Conservation (phyloP, 2,329 filamentous ascomycete species). For the Scedosporium boydii region DNA sequence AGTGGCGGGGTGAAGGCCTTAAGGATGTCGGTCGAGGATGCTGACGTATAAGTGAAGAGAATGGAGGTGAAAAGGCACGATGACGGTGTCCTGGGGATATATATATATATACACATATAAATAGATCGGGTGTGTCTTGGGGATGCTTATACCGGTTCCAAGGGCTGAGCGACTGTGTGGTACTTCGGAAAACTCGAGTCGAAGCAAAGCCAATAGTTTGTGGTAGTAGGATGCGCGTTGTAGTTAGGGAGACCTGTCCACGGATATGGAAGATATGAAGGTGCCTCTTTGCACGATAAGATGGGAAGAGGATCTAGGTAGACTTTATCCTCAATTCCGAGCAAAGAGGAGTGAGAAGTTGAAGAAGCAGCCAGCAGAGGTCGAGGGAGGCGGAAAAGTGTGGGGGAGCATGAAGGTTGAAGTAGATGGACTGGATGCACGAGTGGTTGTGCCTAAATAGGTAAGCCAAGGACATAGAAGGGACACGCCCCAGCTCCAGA, state of each 20-base stretch:
- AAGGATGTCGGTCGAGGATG: background rate
- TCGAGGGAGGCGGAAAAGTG: background rate
- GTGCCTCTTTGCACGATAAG: background rate
- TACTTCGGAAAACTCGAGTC: background rate
- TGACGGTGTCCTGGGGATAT: background rate
- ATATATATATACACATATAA: constrained; percentile 4
- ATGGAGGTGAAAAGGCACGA: background rate
- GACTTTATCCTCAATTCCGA: background rate
- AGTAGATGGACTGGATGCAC: constrained; percentile 1
- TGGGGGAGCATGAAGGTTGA: background rate
- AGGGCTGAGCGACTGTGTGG: background rate
- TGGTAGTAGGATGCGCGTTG: background rate
- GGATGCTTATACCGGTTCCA: background rate
- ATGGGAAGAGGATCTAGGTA: background rate
- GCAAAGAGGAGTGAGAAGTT: background rate
- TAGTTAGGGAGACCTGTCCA: background rate
- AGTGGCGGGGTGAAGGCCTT: too few species aligned
- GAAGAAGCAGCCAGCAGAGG: background rate
- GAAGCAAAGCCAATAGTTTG: background rate
- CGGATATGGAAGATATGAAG: background rate
- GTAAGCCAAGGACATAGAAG: background rate
- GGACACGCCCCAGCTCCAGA: background rate
- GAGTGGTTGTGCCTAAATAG: constrained; percentile 6
- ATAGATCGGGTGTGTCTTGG: background rate
- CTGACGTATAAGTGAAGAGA: background rate